Conservation (phyloP, 108 stramenopile genomes). For the Skeletonema menzelii region DNA sequence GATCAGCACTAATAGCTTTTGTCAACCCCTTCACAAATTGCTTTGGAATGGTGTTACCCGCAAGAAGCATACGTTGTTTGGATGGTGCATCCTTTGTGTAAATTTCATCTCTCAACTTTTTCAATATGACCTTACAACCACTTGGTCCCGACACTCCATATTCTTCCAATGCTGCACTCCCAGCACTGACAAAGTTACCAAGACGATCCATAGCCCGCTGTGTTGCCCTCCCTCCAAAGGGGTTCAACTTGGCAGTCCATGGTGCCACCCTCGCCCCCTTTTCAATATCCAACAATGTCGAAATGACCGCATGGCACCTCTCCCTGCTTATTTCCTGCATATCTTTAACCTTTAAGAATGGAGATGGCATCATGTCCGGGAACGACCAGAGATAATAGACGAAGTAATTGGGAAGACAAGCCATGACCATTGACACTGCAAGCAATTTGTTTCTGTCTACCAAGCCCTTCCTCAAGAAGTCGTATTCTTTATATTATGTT, state of each 20-base stretch:
- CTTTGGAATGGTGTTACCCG: conserved; percentile 52
- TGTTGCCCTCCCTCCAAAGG: conserved; percentile 66
- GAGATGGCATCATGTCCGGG: conserved; percentile 79
- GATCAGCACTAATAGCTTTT: conserved; percentile 45
- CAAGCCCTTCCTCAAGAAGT: conserved; percentile 70
- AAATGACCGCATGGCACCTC: conserved; percentile 72
- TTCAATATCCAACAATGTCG: conserved; percentile 68
- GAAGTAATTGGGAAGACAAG: conserved; percentile 69
- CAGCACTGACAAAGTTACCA: conserved; percentile 8
- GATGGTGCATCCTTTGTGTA: conserved; percentile 31
- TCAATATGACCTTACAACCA: conserved; percentile 43
- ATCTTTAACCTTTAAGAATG: conserved; percentile 59
- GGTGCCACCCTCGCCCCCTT: conserved; percentile 59
- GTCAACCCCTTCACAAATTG: conserved; percentile 61
- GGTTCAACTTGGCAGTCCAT: conserved; percentile 71
- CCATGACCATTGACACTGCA: conserved; percentile 61
- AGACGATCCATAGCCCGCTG: conserved; percentile 45
- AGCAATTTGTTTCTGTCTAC: conserved; percentile 76
- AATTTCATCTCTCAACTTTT: conserved; percentile 36
- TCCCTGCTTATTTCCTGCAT: conserved; percentile 51
- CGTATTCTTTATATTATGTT: conserved; percentile 67
- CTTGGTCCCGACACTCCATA: conserved; percentile 26
- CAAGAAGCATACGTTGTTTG: conserved; percentile 29
- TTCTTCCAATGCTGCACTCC: conserved; percentile 9
- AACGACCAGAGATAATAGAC: conserved; percentile 82